Evolutionary conservation across 371 early-diverging fungal species (phyloP).

Genomic region (Capillidium heterosporum): DNA sequence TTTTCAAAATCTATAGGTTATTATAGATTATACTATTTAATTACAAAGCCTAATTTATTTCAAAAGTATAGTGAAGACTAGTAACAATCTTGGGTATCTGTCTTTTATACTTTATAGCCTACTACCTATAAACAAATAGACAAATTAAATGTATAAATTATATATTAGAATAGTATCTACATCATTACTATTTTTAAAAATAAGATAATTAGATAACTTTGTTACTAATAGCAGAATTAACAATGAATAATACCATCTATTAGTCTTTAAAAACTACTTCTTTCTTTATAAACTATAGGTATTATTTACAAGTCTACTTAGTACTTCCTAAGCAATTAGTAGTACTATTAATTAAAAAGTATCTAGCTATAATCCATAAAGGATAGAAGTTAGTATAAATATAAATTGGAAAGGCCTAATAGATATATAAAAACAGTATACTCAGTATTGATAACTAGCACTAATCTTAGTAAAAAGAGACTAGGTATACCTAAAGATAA

Average conservation of each 20-base stretch:
- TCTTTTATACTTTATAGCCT: slow-evolving; percentile 16
- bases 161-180: slow-evolving; percentile 24
- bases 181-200: slow-evolving; percentile 15
- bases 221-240: slow-evolving; percentile 25
- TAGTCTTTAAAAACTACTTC: slow-evolving; percentile 13
- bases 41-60: slow-evolving; percentile 16
- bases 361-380: neutral
- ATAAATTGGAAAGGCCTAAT: neutral
- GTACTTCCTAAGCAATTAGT: neutral
- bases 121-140: slow-evolving; percentile 28
- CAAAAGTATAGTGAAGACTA: slow-evolving; percentile 13
- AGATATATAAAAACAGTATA: neutral
- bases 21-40: slow-evolving; percentile 8
- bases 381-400: neutral
- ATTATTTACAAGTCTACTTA: neutral
- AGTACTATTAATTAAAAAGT: neutral
- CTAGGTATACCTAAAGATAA: neutral
- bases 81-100: slow-evolving; percentile 13
- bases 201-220: slow-evolving; percentile 24
- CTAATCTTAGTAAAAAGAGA: neutral
- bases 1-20: slow-evolving; percentile 11
- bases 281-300: slow-evolving; percentile 12
- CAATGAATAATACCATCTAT: slow-evolving; percentile 22
- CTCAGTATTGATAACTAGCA: neutral
- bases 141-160: slow-evolving; percentile 29